phyloP scores from a whole-genome alignment of 441 rosid species.

The Francoa sonchifolia region DNA sequence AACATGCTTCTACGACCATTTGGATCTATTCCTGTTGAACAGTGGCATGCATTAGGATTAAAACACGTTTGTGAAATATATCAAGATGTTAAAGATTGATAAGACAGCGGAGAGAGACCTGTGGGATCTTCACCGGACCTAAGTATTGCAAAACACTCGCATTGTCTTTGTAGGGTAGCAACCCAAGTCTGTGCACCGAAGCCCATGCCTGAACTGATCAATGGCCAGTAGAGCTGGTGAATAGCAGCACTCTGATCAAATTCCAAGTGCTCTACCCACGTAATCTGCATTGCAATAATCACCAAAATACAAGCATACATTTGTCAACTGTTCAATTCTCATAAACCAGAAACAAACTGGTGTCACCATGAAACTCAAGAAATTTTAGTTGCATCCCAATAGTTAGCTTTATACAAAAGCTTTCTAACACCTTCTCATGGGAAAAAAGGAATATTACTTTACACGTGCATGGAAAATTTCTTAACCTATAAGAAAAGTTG shows the following conservation, averaged over 20 bases:
- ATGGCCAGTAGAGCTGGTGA: conserved; percentile 53
- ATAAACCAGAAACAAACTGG: too few relatives aligned
- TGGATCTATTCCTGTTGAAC: conserved; percentile 41
- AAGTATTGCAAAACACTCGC: conserved; percentile 68
- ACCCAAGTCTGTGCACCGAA: conserved; percentile 94
- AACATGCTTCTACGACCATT: conserved; percentile 76
- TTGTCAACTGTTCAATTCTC: too few relatives aligned
- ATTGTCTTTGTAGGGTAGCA: conserved; percentile 82
- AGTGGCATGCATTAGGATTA: background rate
- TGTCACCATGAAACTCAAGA: too few relatives aligned
- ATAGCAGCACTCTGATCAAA: conserved; percentile 51
- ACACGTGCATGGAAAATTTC: too few relatives aligned
- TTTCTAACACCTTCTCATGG: too few relatives aligned
- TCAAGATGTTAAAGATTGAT: conserved; percentile 16
- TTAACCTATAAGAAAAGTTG: too few relatives aligned
- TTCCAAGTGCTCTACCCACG: conserved; percentile 90
- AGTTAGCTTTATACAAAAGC: too few relatives aligned
- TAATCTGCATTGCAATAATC: conserved; percentile 40
- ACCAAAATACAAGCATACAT: conserved; percentile 1
- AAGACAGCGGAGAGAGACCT: conserved; percentile 13
- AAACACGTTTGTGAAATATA: conserved; percentile 12
- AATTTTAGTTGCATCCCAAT: too few relatives aligned
- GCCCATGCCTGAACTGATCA: conserved; percentile 61
- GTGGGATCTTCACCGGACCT: conserved; percentile 46
- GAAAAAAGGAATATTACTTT: too few relatives aligned